Evolutionary conservation across 129 eudicot species (phyloP).

Genomic region (Flaveria bidentis): DNA sequence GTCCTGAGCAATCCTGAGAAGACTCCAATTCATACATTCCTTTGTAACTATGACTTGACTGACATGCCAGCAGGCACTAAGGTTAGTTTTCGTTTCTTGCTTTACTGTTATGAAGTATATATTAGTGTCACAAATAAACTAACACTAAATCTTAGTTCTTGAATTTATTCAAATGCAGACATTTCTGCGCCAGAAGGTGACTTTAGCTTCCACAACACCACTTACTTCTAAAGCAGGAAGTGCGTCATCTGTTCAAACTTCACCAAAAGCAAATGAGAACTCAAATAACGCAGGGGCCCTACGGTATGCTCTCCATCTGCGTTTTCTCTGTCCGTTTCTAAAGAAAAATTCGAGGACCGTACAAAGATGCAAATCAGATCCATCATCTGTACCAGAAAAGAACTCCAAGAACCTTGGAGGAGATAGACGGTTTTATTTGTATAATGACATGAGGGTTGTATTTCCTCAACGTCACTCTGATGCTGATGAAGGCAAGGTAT

Average conservation of each 20-base stretch:
- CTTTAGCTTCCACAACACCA: conserved; percentile 51
- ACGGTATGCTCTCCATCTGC: conserved; percentile 93
- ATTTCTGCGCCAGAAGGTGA: conserved; percentile 85
- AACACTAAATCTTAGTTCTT: background rate
- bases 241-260: conserved; percentile 38
- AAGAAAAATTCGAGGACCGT: conserved; percentile 52
- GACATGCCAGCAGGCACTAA: conserved; percentile 99
- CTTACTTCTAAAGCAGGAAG: conserved; percentile 36
- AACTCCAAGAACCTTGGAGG: conserved; percentile 37
- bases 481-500: conserved; percentile 99
- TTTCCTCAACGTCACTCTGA: conserved; percentile 99
- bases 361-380: conserved; percentile 62
- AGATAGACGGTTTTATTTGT: conserved; percentile 83
- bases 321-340: conserved; percentile 67
- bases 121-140: background rate
- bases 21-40: conserved; percentile 94
- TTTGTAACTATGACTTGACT: conserved; percentile 90
- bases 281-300: conserved; percentile 63
- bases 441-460: conserved; percentile 92
- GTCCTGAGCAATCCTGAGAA: conserved; percentile 96
- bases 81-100: conserved; percentile 37
- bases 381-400: conserved; percentile 49
- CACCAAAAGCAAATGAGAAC: conserved; percentile 64
- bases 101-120: background rate
- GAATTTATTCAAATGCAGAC: conserved; percentile 45